Base-by-base conservation (phyloP, 169 alveolate species). In the Eimeria acervulina region DNA sequence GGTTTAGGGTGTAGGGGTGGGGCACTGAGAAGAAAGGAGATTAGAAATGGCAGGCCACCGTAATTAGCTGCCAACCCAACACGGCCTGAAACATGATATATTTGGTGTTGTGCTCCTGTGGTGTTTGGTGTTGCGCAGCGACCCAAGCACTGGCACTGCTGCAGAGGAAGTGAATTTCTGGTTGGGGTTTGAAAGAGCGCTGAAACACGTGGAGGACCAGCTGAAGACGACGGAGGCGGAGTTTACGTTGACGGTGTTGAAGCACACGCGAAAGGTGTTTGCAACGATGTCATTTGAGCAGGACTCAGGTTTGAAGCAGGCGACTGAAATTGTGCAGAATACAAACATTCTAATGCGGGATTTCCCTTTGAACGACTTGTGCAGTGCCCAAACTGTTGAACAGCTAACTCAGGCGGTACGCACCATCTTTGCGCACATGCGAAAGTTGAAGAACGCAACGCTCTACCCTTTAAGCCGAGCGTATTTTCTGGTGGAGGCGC, bases 331-430 rank as follows among this genome's bases (percentile, higher is more conserved):
- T 81, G 99, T 99, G 31, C 97, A 98, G 76, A 98, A 98, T 76
- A 98, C 98, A 88, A 98, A 98, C 97, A 95, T 97, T 68, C 96
- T 99, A 83, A 98, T 99, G 96, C 99, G 98, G 83, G 99, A 99
- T 96, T 98, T 99, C 90, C 99, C 99, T 28, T 98, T 99, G 52
- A 98, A 98, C 88, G 99, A 98, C 80, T 95, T 99, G 89, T 96
- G 99, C 55, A 98, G 99, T 33, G 99, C 99, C 13, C 98, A 97
- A 21, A 98, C 98, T 28, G 95, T 99, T 61, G 98, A 97, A 47
- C 99, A 98, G 87, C 97, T 98, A 38, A 97, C 97, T 47, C 98
- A 98, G 66, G 99, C 99, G 40, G 97, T 99, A 44, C 97, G 98
- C 40, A 97, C 97, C 40, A 98, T 99, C 78, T 99, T 98, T 96